A percentile compares a stretch with the other conserved stretches of the same genome.
Conservation (phyloP, 371 early-diverging fungal genomes). For the Mortierella sp. region DNA sequence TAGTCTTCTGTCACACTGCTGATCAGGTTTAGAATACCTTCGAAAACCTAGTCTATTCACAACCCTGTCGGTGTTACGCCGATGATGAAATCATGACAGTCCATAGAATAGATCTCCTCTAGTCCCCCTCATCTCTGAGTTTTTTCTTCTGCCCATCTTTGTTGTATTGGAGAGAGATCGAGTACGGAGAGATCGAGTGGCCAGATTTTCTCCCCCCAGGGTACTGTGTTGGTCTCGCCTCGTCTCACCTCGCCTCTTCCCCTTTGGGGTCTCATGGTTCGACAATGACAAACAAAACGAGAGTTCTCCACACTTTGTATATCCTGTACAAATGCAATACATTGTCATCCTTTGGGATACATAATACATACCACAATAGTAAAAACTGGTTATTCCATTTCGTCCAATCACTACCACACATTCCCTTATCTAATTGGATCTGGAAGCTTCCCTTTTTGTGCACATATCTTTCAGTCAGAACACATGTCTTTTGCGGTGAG, state of each 20-base stretch:
- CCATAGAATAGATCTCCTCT: conserved; percentile 10
- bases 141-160: no score
- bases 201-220: no score
- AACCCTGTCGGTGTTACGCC: not conserved
- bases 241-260: no score
- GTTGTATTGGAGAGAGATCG: no score
- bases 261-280: no score
- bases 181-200: no score
- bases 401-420: not conserved
- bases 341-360: no score
- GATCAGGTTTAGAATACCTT: not conserved
- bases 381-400: not conserved
- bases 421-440: not conserved
- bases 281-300: no score
- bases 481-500: not conserved
- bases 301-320: no score
- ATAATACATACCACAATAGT: not conserved
- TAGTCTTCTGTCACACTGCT: not conserved
- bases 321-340: not conserved
- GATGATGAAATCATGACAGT: not conserved
- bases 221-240: no score
- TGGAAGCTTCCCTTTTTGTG: not conserved
- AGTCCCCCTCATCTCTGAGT: no score
- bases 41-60: not conserved
- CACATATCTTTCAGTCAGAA: not conserved